phyloP scores from a whole-genome alignment of 306 rosid genomes.

The Quercus dentata region DNA sequence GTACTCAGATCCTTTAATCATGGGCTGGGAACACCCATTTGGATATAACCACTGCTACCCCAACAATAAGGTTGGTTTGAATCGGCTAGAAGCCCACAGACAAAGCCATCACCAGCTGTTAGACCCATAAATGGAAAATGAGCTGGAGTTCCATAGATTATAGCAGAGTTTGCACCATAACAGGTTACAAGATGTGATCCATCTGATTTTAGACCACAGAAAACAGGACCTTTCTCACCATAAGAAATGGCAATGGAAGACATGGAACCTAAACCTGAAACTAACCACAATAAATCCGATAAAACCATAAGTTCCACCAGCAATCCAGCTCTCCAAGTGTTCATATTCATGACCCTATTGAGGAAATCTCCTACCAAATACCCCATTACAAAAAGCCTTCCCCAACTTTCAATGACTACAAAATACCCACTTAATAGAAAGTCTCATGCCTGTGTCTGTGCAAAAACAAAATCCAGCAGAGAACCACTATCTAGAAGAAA shows the following conservation, averaged over 20 bases:
- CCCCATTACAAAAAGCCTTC: conserved; percentile 35
- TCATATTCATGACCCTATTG: conserved; percentile 34
- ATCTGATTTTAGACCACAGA: conserved; percentile 79
- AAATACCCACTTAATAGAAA: neutral
- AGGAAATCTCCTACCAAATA: conserved; percentile 22
- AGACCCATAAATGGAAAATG: conserved; percentile 68
- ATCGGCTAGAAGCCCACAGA: conserved; percentile 81
- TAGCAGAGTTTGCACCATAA: conserved; percentile 76
- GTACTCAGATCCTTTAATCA: conserved; percentile 61
- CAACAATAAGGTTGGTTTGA: conserved; percentile 89
- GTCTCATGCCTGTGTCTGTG: conserved; percentile 2
- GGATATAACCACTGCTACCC: conserved; percentile 72
- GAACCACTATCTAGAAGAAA: conserved; percentile 11
- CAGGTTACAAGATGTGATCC: conserved; percentile 85
- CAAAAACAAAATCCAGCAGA: conserved; percentile 17
- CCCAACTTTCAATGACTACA: conserved; percentile 2
- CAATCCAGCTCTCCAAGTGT: conserved; percentile 30
- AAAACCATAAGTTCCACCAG: conserved; percentile 37
- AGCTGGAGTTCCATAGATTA: conserved; percentile 67
- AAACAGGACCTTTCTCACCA: conserved; percentile 80
- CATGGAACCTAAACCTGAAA: conserved; percentile 86
- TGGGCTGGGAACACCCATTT: conserved; percentile 89
- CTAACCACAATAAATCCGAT: conserved; percentile 40
- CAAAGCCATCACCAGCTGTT: conserved; percentile 86
- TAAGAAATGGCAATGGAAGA: conserved; percentile 81